Evolutionary conservation across 1,284 basidiomycete genomes (phyloP).

Genomic region (Austroboletus niveus): DNA sequence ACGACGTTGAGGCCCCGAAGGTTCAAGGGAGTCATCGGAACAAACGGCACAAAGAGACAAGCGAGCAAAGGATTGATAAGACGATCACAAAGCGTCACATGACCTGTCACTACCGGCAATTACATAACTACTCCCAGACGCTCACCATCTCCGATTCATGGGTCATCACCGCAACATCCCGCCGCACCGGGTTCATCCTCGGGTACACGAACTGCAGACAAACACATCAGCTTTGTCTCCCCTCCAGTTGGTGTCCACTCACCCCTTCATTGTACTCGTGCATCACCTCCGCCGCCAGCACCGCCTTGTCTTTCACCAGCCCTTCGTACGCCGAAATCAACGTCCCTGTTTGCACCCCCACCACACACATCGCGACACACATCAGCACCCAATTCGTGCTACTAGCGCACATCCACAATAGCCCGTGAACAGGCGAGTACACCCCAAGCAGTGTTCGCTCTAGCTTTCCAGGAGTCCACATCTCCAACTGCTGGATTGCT

Average conservation of each 20-base stretch:
- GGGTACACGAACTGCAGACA: constrained; percentile 74
- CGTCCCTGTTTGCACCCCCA: constrained; percentile 57
- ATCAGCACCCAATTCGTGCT: constrained; percentile 75
- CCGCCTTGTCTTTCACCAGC: constrained; percentile 71
- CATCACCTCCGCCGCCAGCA: constrained; percentile 79
- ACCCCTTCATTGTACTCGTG: constrained; percentile 84
- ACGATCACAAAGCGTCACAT: constrained; percentile 18
- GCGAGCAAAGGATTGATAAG: constrained; percentile 17
- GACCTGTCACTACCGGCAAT: constrained; percentile 6
- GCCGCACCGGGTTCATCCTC: constrained; percentile 68
- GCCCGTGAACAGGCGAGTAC: constrained; percentile 73
- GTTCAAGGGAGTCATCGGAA: constrained; percentile 46
- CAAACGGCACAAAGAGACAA: neutral
- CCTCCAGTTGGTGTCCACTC: constrained; percentile 14
- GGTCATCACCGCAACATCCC: constrained; percentile 82
- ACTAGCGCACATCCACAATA: constrained; percentile 70
- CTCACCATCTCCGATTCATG: constrained; percentile 76
- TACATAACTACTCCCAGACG: constrained; percentile 11
- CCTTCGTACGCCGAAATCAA: constrained; percentile 46
- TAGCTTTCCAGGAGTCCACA: constrained; percentile 75
- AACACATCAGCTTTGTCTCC: neutral
- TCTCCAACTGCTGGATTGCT: constrained; percentile 65
- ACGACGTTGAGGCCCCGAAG: constrained; percentile 79
- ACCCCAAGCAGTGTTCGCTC: constrained; percentile 67
- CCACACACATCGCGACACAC: constrained; percentile 59